Base-by-base conservation (phyloP, 2,329 filamentous ascomycete genomes). In the Zasmidium angulare region DNA sequence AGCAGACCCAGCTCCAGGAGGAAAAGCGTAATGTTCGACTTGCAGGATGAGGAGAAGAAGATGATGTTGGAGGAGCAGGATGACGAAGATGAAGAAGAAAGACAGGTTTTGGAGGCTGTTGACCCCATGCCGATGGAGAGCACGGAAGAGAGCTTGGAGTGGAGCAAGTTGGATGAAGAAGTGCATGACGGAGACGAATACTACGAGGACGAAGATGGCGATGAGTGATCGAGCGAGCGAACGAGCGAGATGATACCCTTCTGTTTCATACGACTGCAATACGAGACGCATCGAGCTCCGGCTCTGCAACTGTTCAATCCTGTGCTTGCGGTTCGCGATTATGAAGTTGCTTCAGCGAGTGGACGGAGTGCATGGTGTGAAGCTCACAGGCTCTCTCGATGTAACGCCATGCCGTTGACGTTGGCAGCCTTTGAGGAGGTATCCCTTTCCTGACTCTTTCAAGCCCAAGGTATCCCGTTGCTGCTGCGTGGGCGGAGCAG, bases 11-110 rank as follows among this genome's bases (percentile, higher is more conserved):
- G 46, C 23, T 52, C 52, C 48, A 51, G 57, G 40, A 43, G 56
- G 66, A 74, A 61, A 60, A 70, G 57, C 29, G 65, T 67, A 17
- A 67, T 71, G 60, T 69, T 71, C 52, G 71, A 71, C 40, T 64
- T 68, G 1, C 63, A 68, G 14, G 65, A 65, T 23, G 66, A 69
- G 48, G 56, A 57, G 57, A 61, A 55, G 53, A 50, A 55, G 29
- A 56, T 57, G 61, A 40, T 55, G 17, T 61, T 58, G 22, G 60
- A 62, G 10, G 61, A 63, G 36, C 51, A 58, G n/a, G 59, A 63
- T 17, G 58, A 57, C 22, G 55, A 53, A 36, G 55, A 59, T 40
- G 58, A 63, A 31, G 60, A 61, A 50, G 56, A 48, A 10, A 43
- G n/a, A n/a, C n/a, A n/a, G 36, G 36, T 43, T 9, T 58, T 69